These are phyloP conservation scores for Penicillium rolfsii DNA, from an alignment of 2,329 filamentous ascomycete genomes.

Conservation along the genomic window DNA sequence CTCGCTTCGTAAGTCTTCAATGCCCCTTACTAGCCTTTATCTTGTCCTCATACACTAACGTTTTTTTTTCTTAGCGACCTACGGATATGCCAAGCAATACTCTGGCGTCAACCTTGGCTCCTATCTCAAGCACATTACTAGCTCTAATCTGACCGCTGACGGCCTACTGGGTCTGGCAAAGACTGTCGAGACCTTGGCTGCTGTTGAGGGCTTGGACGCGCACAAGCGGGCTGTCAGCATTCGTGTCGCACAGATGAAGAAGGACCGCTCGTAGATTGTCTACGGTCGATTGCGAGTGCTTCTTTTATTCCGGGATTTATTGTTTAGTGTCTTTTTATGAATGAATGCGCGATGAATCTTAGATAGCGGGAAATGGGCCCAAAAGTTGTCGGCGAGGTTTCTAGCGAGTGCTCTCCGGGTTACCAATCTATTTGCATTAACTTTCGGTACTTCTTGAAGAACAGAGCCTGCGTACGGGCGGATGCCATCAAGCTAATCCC, in stretches of 20 bases:
- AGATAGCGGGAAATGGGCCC: constrained; percentile 21
- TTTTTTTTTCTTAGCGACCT: constrained; percentile 68
- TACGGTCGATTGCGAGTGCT: neutral
- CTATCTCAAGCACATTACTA: constrained; percentile 98
- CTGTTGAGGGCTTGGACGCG: constrained; percentile 92
- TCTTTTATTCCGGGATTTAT: constrained; percentile 7
- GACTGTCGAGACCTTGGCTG: constrained; percentile 92
- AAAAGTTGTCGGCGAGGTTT: neutral
- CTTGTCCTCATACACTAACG: constrained; percentile 26
- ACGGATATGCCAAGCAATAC: constrained; percentile 98
- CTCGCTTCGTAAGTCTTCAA: constrained; percentile 76
- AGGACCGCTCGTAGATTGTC: constrained; percentile 26
- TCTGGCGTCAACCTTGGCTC: constrained; percentile 95
- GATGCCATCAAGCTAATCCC: neutral
- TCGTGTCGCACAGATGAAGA: constrained; percentile 55
- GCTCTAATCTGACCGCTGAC: constrained; percentile 82
- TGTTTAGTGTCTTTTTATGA: constrained; percentile 22
- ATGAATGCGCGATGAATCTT: constrained; percentile 27
- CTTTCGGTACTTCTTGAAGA: neutral
- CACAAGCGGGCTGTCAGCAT: constrained; percentile 77
- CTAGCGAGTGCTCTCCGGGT: constrained; percentile 5
- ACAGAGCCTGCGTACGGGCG: neutral
- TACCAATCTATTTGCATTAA: neutral
- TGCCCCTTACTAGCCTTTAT: neutral
- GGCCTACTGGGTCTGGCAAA: constrained; percentile 82